These are phyloP conservation scores for Magnaporthiopsis rhizophila DNA, from an alignment of 2,329 filamentous ascomycete genomes.

Conservation along the genomic window DNA sequence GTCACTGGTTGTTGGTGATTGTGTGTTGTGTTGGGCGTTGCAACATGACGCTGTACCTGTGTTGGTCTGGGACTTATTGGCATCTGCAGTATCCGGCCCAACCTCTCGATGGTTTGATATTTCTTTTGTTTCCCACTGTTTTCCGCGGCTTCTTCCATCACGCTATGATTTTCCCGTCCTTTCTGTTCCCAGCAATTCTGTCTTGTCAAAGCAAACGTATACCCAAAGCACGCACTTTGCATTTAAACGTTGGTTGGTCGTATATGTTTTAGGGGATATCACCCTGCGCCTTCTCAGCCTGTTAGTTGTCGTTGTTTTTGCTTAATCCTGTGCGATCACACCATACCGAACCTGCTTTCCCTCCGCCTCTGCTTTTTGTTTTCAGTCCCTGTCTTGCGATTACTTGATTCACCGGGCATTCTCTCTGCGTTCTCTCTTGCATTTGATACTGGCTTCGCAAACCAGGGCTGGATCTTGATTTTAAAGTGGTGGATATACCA, in stretches of 20 bases:
- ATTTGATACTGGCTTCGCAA: neutral
- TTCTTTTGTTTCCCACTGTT: neutral
- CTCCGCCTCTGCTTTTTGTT: neutral
- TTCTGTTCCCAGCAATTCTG: neutral
- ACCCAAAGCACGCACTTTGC: neutral
- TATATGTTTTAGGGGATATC: neutral
- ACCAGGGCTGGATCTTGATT: neutral
- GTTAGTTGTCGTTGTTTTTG: neutral
- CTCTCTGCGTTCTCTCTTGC: neutral
- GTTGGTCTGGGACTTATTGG: neutral
- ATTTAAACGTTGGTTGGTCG: neutral
- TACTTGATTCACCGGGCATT: neutral
- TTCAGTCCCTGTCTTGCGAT: neutral
- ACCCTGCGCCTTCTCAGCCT: neutral
- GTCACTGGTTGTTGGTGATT: neutral
- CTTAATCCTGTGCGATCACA: neutral
- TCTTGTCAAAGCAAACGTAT: neutral
- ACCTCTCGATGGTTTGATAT: neutral
- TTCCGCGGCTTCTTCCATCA: neutral
- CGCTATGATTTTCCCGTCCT: neutral
- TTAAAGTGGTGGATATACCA: neutral
- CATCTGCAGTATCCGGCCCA: neutral
- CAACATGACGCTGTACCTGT: neutral
- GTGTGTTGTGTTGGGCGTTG: no score
- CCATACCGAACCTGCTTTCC: neutral